Conservation (phyloP, 345 rosid species). For the Erysimum cheiranthoides region DNA sequence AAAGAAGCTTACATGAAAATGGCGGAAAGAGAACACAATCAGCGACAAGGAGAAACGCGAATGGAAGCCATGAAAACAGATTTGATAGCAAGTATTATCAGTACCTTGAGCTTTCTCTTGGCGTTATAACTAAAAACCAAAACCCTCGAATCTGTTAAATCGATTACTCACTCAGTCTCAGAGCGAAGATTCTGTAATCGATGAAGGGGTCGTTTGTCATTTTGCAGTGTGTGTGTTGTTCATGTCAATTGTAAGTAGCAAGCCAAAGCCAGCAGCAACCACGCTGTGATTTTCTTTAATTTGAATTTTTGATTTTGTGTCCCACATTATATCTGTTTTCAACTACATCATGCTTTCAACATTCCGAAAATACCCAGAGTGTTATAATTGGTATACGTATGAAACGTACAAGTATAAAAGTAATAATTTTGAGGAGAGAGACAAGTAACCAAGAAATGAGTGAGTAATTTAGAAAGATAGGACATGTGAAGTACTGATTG, state of each 20-base stretch:
- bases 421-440: background rate
- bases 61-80: conserved; percentile 14
- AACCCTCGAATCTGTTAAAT: conserved; percentile 8
- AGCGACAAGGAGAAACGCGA: background rate
- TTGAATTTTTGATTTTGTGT: conserved; percentile 27
- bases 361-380: conserved; percentile 21
- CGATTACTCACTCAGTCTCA: background rate
- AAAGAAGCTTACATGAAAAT: conserved; percentile 18
- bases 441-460: background rate
- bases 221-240: conserved; percentile 33
- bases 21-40: conserved; percentile 2
- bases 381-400: no score
- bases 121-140: background rate
- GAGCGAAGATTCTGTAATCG: conserved; percentile 31
- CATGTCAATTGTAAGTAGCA: conserved; percentile 39
- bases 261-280: conserved; percentile 31
- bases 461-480: background rate
- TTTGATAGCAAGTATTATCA: background rate
- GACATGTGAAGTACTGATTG: no score
- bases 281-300: conserved; percentile 26
- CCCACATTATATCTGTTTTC: conserved; percentile 28
- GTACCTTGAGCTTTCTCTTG: background rate
- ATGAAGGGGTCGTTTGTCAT: conserved; percentile 37
- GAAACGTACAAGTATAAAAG: background rate
- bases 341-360: conserved; percentile 6